Conservation (phyloP, 257 asterid species). For the Capsicum rhomboideum region DNA sequence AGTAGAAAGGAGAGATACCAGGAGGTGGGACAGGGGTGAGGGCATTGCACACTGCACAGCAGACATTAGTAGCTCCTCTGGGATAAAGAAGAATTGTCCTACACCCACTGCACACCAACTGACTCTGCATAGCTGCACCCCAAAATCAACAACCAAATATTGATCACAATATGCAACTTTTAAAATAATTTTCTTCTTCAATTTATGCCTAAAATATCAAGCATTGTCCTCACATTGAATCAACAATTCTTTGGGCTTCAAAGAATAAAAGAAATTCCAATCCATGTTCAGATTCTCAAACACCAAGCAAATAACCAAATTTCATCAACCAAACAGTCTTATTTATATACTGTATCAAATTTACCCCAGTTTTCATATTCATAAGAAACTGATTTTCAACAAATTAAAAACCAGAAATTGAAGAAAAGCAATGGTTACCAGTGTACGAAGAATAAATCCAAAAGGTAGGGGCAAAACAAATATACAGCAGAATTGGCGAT, state of each 20-base stretch:
- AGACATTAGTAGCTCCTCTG: slow-evolving; percentile 75
- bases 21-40: slow-evolving; percentile 65
- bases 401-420: background rate
- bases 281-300: background rate
- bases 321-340: background rate
- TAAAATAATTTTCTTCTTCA: background rate
- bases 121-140: slow-evolving; percentile 68
- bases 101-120: slow-evolving; percentile 81
- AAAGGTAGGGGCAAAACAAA: background rate
- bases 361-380: background rate
- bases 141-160: background rate
- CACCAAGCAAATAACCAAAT: background rate
- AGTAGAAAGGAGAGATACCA: slow-evolving; percentile 30
- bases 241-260: background rate
- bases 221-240: background rate
- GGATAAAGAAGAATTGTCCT: slow-evolving; percentile 80
- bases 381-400: background rate
- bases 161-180: background rate
- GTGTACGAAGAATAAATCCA: background rate
- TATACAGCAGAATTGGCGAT: background rate
- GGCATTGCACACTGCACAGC: slow-evolving; percentile 82
- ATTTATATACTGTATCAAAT: background rate
- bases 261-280: background rate
- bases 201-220: background rate
- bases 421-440: background rate